Percentiles rank a stretch among this genome's conserved stretches.
phyloP scores from a whole-genome alignment of 345 rosid genomes.

The Citrus medica region DNA sequence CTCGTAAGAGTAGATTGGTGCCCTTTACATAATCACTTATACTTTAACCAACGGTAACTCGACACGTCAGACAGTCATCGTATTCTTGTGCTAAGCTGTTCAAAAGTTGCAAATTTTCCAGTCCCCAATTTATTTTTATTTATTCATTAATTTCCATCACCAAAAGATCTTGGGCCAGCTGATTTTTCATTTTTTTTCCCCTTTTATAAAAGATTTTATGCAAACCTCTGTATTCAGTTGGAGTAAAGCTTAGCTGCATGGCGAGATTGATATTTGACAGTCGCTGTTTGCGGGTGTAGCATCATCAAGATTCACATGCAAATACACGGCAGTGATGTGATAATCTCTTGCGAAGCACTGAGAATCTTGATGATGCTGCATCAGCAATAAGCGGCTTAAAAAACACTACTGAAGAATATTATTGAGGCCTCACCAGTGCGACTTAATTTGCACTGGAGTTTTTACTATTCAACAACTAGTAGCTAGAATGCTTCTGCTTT shows the following conservation, averaged over 20 bases:
- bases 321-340: conserved; percentile 25
- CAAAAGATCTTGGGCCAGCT: background rate
- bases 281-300: conserved; percentile 80
- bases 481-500: background rate
- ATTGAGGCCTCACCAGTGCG: background rate
- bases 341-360: conserved; percentile 32
- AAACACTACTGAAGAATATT: background rate
- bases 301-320: conserved; percentile 97
- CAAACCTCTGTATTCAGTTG: background rate
- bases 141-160: background rate
- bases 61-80: conserved; percentile 28
- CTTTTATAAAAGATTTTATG: background rate
- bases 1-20: conserved; percentile 2
- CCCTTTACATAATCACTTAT: conserved; percentile 19
- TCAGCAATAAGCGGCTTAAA: conserved; percentile 68
- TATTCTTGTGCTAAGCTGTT: conserved; percentile 9
- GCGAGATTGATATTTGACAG: conserved; percentile 32
- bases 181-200: background rate
- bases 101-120: background rate
- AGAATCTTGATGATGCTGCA: conserved; percentile 99
- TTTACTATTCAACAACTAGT: conserved; percentile 1
- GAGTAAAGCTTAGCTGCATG: conserved; percentile 16
- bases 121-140: background rate
- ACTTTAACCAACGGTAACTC: conserved; percentile 19
- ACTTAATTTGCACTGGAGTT: background rate